These are phyloP conservation scores for Aphanomyces stellatus DNA, from an alignment of 352 stramenopile genomes.

Conservation along the genomic window DNA sequence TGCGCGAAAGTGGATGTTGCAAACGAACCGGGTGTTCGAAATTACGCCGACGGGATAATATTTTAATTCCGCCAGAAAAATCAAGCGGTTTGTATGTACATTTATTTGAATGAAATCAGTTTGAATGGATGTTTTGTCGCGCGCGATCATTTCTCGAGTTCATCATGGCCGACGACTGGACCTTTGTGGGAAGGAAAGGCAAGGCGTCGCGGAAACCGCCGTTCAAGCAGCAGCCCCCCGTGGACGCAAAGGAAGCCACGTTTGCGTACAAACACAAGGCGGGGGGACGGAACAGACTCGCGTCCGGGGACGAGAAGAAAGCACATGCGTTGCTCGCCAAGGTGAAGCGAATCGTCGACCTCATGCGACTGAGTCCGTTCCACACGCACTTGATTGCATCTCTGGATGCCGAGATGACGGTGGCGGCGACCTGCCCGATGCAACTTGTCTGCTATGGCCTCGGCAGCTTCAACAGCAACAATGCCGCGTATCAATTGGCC, in stretches of 20 bases:
- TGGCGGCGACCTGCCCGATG: neutral
- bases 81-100: neutral
- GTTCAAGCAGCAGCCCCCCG: neutral
- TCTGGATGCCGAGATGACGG: neutral
- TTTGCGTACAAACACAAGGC: constrained; percentile 3
- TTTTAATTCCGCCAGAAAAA: neutral
- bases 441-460: constrained; percentile 12
- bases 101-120: neutral
- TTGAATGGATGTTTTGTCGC: neutral
- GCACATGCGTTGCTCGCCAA: neutral
- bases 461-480: constrained; percentile 19
- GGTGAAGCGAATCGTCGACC: neutral
- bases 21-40: too few species aligned
- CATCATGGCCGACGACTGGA: neutral
- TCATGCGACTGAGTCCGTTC: neutral
- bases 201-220: neutral
- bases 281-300: too few species aligned
- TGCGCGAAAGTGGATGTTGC: too few species aligned
- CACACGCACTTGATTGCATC: neutral
- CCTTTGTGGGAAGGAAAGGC: constrained; percentile 6
- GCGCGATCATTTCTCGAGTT: neutral
- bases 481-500: constrained; percentile 67
- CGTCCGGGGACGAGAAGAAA: too few species aligned
- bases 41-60: too few species aligned
- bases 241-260: neutral